phyloP scores from a whole-genome alignment of 768 basidiomycete genomes.

The Suillus tomentosus region DNA sequence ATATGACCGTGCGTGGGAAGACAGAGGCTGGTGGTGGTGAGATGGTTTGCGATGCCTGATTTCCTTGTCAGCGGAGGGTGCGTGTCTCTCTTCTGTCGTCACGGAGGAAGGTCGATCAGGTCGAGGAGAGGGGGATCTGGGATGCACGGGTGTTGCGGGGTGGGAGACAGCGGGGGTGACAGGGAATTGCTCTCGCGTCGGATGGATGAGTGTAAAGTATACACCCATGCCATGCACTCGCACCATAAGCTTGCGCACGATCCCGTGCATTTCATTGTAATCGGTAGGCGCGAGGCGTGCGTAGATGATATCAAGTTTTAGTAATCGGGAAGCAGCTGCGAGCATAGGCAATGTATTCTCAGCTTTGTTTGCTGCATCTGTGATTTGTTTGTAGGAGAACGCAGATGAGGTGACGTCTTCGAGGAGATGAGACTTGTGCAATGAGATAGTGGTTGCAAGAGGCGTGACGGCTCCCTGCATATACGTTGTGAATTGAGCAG shows the following conservation, averaged over 20 bases:
- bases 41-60: background rate
- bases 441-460: constrained; percentile 43
- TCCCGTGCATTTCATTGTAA: constrained; percentile 50
- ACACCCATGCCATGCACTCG: constrained; percentile 62
- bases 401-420: constrained; percentile 38
- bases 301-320: constrained; percentile 61
- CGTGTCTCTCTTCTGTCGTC: constrained; percentile 6
- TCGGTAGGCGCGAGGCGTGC: constrained; percentile 60
- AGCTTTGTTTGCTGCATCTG: constrained; percentile 34
- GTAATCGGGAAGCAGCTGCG: constrained; percentile 51
- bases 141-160: constrained; percentile 35
- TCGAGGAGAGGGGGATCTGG: constrained; percentile 36
- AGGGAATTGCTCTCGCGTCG: constrained; percentile 59
- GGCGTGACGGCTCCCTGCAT: constrained; percentile 52
- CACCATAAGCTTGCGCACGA: constrained; percentile 52
- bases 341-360: constrained; percentile 57
- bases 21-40: constrained; percentile 1
- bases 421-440: constrained; percentile 50
- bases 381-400: constrained; percentile 36
- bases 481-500: constrained; percentile 55
- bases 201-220: constrained; percentile 67
- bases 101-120: background rate
- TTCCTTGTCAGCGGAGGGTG: constrained; percentile 4
- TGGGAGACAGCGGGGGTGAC: constrained; percentile 44
- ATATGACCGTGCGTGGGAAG: constrained; percentile 8